Percentiles rank a stretch among this genome's conserved stretches.
Conservation (phyloP, 2,329 filamentous ascomycete genomes). For the Pseudocercospora ulei region DNA sequence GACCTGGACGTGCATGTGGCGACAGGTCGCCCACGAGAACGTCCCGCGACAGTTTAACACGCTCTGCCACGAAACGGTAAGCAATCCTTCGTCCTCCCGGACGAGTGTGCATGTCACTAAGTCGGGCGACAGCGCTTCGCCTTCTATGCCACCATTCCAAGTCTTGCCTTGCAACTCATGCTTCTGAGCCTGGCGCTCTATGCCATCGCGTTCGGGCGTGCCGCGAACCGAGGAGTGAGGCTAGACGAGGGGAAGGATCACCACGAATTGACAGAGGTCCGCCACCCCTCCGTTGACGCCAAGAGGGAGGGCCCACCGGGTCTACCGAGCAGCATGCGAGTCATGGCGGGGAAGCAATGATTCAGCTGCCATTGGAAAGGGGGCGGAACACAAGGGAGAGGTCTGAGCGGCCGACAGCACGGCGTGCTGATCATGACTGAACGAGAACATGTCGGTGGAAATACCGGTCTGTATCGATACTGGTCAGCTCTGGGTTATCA, state of each 20-base stretch:
- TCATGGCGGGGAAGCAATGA: constrained; percentile 13
- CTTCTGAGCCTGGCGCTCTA: constrained; percentile 23
- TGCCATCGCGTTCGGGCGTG: constrained; percentile 8
- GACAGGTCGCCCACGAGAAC: constrained; percentile 22
- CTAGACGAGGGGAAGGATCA: constrained; percentile 24
- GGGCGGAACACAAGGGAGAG: no score
- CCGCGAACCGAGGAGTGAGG: constrained; percentile 6
- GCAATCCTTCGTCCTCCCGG: constrained; percentile 12
- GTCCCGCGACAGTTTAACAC: constrained; percentile 33
- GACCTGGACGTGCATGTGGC: constrained; percentile 36
- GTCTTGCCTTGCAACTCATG: constrained; percentile 36
- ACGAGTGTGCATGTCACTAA: constrained; percentile 1
- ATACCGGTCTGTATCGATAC: neutral
- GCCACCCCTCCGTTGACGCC: constrained; percentile 18
- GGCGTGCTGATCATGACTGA: neutral
- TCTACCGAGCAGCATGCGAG: constrained; percentile 15
- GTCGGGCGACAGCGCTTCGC: constrained; percentile 36
- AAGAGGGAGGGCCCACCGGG: constrained; percentile 20
- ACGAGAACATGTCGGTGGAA: neutral
- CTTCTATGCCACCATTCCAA: constrained; percentile 38
- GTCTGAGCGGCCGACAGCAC: no score
- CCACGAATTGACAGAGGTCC: constrained; percentile 19
- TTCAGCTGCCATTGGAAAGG: neutral
- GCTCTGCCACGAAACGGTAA: constrained; percentile 38
- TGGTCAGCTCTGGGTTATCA: constrained; percentile 7